Evolutionary conservation across 2,329 filamentous ascomycete genomes (phyloP).

Genomic region (Apiospora koreana): DNA sequence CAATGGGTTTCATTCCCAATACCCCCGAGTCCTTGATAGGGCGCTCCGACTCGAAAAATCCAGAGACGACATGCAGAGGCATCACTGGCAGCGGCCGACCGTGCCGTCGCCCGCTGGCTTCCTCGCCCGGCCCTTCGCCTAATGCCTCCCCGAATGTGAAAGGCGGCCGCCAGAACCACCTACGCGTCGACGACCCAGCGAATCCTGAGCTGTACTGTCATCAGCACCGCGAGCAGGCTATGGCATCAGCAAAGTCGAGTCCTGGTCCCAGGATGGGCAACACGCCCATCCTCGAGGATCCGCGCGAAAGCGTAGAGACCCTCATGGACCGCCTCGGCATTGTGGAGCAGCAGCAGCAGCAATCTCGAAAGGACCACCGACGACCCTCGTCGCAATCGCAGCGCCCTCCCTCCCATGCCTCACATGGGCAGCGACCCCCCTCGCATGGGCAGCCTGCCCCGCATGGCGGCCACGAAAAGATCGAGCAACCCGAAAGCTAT

Average conservation of each 20-base stretch:
- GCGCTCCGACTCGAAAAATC: conserved; percentile 83
- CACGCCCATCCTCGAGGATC: conserved; percentile 58
- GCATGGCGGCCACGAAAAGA: conserved; percentile 17
- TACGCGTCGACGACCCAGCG: conserved; percentile 50
- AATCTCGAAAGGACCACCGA: conserved; percentile 22
- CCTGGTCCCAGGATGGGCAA: conserved; percentile 43
- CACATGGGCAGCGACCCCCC: not conserved
- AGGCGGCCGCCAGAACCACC: conserved; percentile 25
- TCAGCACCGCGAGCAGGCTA: conserved; percentile 91
- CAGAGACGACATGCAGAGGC: conserved; percentile 82
- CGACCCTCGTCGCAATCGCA: not conserved
- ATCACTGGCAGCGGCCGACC: conserved; percentile 80
- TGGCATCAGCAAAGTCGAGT: conserved; percentile 44
- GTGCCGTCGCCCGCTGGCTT: conserved; percentile 72
- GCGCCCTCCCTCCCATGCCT: too few species aligned
- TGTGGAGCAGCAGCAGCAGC: conserved; percentile 59
- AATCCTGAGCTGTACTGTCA: conserved; percentile 79
- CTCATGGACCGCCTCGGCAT: conserved; percentile 78
- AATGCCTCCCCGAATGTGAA: conserved; percentile 27
- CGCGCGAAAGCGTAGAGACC: conserved; percentile 80
- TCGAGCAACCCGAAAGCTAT: not conserved
- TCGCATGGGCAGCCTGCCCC: conserved; percentile 11
- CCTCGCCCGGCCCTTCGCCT: conserved; percentile 35
- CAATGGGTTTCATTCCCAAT: conserved; percentile 64
- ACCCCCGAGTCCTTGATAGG: conserved; percentile 81